Conservation (phyloP, 345 rosid genomes). For the Garcia nutans region DNA sequence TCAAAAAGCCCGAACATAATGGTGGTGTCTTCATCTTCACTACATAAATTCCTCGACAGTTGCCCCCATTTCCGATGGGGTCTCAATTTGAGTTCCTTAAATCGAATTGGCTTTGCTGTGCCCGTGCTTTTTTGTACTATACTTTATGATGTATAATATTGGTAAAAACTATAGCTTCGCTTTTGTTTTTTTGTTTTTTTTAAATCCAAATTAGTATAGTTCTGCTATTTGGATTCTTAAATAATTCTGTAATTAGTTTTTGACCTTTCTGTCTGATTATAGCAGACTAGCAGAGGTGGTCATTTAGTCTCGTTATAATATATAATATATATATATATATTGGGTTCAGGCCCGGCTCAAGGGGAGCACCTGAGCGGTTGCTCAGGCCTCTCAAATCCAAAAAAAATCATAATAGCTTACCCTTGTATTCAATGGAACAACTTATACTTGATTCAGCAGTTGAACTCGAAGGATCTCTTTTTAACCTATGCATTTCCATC, state of each 20-base stretch:
- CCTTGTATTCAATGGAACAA: conserved; percentile 32
- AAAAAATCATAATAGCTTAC: too few relatives aligned
- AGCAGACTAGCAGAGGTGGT: too few relatives aligned
- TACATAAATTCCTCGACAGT: conserved; percentile 13
- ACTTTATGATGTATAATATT: too few relatives aligned
- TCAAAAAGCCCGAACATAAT: neutral
- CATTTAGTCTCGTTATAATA: too few relatives aligned
- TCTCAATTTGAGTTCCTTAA: neutral
- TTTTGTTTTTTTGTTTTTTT: too few relatives aligned
- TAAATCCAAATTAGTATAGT: neutral
- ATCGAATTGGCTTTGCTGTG: neutral
- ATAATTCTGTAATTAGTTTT: neutral
- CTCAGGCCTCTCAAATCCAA: too few relatives aligned
- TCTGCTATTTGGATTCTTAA: neutral
- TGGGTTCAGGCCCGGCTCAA: too few relatives aligned
- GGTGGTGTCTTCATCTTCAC: neutral
- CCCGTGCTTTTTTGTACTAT: neutral
- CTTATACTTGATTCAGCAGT: conserved; percentile 45
- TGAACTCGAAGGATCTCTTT: conserved; percentile 66
- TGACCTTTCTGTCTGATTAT: neutral
- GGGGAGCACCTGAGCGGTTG: too few relatives aligned
- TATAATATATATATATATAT: too few relatives aligned
- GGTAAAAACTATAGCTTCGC: too few relatives aligned
- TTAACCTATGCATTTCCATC: conserved; percentile 81
- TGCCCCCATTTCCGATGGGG: conserved; percentile 6